phyloP scores from a whole-genome alignment of 1,284 basidiomycete species.

The Heterobasidion occidentale region DNA sequence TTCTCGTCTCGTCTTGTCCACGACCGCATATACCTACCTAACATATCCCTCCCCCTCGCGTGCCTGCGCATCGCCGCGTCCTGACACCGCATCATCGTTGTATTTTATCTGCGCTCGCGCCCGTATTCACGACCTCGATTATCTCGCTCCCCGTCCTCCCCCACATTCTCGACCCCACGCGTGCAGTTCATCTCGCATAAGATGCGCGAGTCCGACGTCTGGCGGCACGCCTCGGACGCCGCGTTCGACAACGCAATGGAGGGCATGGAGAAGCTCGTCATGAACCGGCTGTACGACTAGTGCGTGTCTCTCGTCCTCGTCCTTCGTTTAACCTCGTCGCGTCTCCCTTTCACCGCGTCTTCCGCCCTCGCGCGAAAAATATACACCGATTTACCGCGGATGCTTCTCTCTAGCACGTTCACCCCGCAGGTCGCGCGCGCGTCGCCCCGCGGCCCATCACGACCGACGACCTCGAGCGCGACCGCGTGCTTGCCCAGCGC shows the following conservation, averaged over 20 bases:
- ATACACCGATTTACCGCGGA: too few species aligned
- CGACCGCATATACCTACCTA: too few species aligned
- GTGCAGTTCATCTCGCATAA: constrained; percentile 77
- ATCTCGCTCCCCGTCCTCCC: background rate
- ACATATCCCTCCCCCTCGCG: background rate
- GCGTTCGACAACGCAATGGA: constrained; percentile 98
- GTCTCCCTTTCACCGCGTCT: background rate
- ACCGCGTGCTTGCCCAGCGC: constrained; percentile 86
- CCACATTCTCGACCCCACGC: background rate
- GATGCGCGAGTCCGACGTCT: constrained; percentile 82
- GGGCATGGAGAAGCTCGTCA: constrained; percentile 99
- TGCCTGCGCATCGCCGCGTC: too few species aligned
- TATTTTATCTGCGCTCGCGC: background rate
- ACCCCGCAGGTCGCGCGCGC: constrained; percentile 69
- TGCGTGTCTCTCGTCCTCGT: constrained; percentile 28
- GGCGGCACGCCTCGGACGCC: constrained; percentile 66
- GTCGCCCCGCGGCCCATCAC: constrained; percentile 76
- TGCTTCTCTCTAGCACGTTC: constrained; percentile 60
- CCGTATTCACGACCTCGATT: constrained; percentile 1
- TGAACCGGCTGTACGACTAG: constrained; percentile 96
- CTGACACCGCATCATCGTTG: too few species aligned
- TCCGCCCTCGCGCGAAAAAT: too few species aligned
- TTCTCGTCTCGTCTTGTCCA: too few species aligned
- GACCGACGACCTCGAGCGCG: constrained; percentile 92
- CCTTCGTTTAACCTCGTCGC: background rate